These are phyloP conservation scores for Mallotus repandus DNA, from an alignment of 441 rosid genomes.

Conservation along the genomic window DNA sequence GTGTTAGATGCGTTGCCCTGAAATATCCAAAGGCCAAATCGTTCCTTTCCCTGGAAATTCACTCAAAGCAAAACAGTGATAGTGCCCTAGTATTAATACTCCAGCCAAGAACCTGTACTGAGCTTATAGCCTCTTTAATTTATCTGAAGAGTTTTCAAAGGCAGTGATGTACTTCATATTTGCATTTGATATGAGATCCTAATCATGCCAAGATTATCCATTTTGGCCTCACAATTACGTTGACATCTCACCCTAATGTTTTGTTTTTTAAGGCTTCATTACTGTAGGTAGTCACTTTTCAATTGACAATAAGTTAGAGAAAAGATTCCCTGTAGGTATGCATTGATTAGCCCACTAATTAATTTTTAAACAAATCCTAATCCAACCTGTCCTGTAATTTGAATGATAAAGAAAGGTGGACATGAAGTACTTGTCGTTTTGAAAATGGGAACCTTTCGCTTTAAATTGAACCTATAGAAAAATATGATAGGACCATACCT, in stretches of 20 bases:
- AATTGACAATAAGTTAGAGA: background rate
- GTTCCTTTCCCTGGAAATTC: background rate
- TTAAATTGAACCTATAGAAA: background rate
- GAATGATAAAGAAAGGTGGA: background rate
- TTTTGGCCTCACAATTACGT: background rate
- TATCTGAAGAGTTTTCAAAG: background rate
- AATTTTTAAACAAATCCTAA: background rate
- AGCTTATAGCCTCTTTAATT: background rate
- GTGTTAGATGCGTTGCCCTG: background rate
- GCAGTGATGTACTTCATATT: background rate
- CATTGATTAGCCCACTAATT: background rate
- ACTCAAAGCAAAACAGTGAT: background rate
- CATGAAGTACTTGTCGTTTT: background rate
- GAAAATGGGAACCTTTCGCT: background rate
- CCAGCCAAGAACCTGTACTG: background rate
- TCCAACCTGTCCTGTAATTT: background rate
- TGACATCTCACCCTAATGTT: background rate
- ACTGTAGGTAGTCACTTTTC: background rate
- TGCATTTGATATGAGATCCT: background rate
- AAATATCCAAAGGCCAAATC: background rate
- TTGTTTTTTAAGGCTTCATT: too few species aligned
- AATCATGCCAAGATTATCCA: background rate
- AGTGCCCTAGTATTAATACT: background rate
- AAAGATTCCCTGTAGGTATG: background rate
- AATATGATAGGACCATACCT: background rate